Base-by-base conservation (phyloP, 2,329 filamentous ascomycete genomes). In the Fusarium odoratissimum region DNA sequence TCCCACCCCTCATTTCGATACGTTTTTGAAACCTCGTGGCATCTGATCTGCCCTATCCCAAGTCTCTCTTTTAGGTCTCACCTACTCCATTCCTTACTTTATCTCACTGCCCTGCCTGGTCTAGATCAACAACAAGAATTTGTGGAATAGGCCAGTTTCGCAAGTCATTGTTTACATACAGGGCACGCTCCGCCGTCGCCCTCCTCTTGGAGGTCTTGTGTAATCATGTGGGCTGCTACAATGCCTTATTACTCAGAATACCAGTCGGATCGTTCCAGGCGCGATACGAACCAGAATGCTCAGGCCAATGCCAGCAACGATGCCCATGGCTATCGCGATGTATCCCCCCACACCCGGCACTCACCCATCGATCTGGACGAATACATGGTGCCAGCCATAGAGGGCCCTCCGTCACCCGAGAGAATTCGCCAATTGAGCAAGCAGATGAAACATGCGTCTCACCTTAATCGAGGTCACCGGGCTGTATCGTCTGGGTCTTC, bases 371-470 rank as follows among this genome's bases (percentile, higher is more conserved):
- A 79, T 69, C 40, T 83, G 52, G 76, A 82, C 66, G 85, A 87
- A 64, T 82, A 88, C 60, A 80, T 91, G 64, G 88, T 87, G 65
- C 88, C 89, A 54, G 86, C 89, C 68, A 81, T 91, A 62, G 88
- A 91, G 74, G 87, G 88, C 23, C 89, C 89, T 44, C 89, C 89
- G 1, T 91, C 89, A 38, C 88, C 90, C 33, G 86, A 89, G 75
- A 85, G 85, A 69, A 85, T 90, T 74, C 86, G 89, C 72, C 87
- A 87, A 64, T 83, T 90, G 58, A 90, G 84, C 78, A 86, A 87
- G 78, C 87, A 90, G 80, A 86, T 90, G 84, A 89, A 86, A 79
- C 84, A 85, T 76, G 83, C 84, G 30, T 88, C 88, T 30, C 82
- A 84, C 57, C 72, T 82, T 46, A 79, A 80, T 63, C 76, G 78